Conservation (phyloP, 805 yeast genomes). For the Candida rishiriensis region DNA sequence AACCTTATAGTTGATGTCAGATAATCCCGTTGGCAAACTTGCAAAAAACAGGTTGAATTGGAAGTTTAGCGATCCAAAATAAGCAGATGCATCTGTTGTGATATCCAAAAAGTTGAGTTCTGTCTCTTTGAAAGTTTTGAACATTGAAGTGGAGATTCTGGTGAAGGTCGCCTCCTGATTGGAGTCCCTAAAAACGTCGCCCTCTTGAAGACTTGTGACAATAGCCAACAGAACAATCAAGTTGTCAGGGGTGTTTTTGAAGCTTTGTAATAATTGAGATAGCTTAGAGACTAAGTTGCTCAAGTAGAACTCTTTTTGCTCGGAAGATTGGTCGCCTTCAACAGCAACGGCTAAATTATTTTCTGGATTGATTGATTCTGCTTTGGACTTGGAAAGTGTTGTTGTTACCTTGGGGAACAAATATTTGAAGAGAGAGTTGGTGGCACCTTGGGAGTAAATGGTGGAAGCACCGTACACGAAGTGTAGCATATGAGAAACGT, state of each 20-base stretch:
- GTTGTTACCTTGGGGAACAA: slow-evolving; percentile 14
- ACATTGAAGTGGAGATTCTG: slow-evolving; percentile 8
- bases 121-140: slow-evolving; percentile 20
- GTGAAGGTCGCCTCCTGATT: slow-evolving; percentile 10
- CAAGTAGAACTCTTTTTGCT: slow-evolving; percentile 14
- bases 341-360: slow-evolving; percentile 3
- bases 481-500: slow-evolving; percentile 33
- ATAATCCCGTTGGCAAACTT: slow-evolving; percentile 8
- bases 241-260: slow-evolving; percentile 6
- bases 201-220: slow-evolving; percentile 10
- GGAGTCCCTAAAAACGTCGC: slow-evolving; percentile 13
- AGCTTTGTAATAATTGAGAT: slow-evolving; percentile 17
- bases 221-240: slow-evolving; percentile 9
- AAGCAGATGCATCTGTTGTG: slow-evolving; percentile 5
- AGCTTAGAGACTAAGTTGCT: slow-evolving; percentile 13
- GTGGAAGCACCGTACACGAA: slow-evolving; percentile 37
- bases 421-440: slow-evolving; percentile 13
- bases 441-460: slow-evolving; percentile 26
- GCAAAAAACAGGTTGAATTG: slow-evolving; percentile 16
- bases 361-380: slow-evolving; percentile 6
- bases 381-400: slow-evolving; percentile 14
- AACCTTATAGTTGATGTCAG: slow-evolving; percentile 15
- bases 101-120: slow-evolving; percentile 11
- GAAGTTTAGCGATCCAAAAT: slow-evolving; percentile 19
- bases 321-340: slow-evolving; percentile 5